Percentiles rank a stretch among this genome's conserved stretches.
phyloP scores from a whole-genome alignment of 257 asterid genomes.

The Rehmannia glutinosa region DNA sequence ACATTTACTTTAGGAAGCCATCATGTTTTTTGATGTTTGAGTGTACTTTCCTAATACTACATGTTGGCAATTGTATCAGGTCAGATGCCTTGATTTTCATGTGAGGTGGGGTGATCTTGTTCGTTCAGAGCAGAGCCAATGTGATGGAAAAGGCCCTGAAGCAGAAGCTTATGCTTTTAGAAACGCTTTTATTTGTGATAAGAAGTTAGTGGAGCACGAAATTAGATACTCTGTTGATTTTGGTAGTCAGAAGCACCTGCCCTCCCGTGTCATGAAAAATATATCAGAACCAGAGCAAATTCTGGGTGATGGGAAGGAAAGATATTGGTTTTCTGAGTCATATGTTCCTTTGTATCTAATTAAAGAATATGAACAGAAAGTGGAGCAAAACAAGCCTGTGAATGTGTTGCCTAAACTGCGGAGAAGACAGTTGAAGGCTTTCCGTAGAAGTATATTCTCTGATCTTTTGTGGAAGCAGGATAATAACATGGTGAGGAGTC shows the following conservation, averaged over 20 bases:
- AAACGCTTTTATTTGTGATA: slow-evolving; percentile 60
- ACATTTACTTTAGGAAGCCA: slow-evolving; percentile 5
- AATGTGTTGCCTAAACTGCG: slow-evolving; percentile 38
- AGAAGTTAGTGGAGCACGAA: slow-evolving; percentile 46
- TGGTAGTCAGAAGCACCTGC: slow-evolving; percentile 77
- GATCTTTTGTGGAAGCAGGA: slow-evolving; percentile 52
- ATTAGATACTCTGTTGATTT: slow-evolving; percentile 64
- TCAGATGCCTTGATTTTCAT: slow-evolving; percentile 66
- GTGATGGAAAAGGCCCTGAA: slow-evolving; percentile 67
- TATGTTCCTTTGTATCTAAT: slow-evolving; percentile 71
- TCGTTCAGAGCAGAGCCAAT: slow-evolving; percentile 52
- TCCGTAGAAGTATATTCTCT: slow-evolving; percentile 44
- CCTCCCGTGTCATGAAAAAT: slow-evolving; percentile 77
- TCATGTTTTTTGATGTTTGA: background rate
- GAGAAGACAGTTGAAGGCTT: slow-evolving; percentile 38
- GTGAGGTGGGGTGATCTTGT: slow-evolving; percentile 79
- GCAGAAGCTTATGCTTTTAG: slow-evolving; percentile 76
- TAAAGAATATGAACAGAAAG: slow-evolving; percentile 64
- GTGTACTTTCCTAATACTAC: slow-evolving; percentile 8
- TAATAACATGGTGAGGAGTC: slow-evolving; percentile 33
- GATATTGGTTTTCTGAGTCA: slow-evolving; percentile 75
- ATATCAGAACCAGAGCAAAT: slow-evolving; percentile 51
- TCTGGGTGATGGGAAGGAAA: slow-evolving; percentile 49
- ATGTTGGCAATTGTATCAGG: slow-evolving; percentile 42
- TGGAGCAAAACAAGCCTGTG: slow-evolving; percentile 32